Evolutionary conservation across 768 basidiomycete genomes (phyloP), one percentile per base, ranked within the genome.

Genomic region (Favolaschia claudopus): DNA sequence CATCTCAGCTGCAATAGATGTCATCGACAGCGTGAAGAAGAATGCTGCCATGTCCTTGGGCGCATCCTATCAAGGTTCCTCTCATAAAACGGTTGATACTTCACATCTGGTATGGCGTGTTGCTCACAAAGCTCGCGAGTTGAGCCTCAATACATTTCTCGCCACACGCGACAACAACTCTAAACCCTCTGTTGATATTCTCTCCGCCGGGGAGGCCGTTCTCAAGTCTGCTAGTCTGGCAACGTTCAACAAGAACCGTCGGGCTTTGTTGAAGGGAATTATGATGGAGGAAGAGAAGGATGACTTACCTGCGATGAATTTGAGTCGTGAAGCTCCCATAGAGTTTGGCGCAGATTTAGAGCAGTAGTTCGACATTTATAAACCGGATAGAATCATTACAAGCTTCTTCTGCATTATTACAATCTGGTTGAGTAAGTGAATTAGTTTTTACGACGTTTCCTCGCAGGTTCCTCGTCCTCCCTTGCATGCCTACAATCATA

Each of bases 201-300:
- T 62, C 7, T 24, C 27, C 2, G 0, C 37, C 1, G 73, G 74
- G 12, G 52, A 63, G 1, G 32, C 62, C 7, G 69, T 67, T 15
- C 62, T 74, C 9, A 60, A 67, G 42, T 66, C 68, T 0, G 59
- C 69, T 0, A 72, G 70, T 1, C 51, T 78, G 0, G 56, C 65
- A 0, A 72, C 64, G 4, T 77, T 77, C 61, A 78, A 78, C 54
- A 71, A 70, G 51, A 77, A 76, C 14, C 49, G 74, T 0, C 0
- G 31, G 5, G 55, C 33, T 1, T 43, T 72, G 34, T 46, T 68
- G 34, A 44, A 17, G 15, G 70, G 61, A 27, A 56, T 46, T 12
- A 46, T 34, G 7, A 47, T 40, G 10, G 37, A 53, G 9, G 7
- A 4, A 10, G 72, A 74, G 32, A 63, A 50, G 4, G 71, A 74